Conservation (phyloP, 352 stramenopile genomes). For the Phytopythium mirpurense region DNA sequence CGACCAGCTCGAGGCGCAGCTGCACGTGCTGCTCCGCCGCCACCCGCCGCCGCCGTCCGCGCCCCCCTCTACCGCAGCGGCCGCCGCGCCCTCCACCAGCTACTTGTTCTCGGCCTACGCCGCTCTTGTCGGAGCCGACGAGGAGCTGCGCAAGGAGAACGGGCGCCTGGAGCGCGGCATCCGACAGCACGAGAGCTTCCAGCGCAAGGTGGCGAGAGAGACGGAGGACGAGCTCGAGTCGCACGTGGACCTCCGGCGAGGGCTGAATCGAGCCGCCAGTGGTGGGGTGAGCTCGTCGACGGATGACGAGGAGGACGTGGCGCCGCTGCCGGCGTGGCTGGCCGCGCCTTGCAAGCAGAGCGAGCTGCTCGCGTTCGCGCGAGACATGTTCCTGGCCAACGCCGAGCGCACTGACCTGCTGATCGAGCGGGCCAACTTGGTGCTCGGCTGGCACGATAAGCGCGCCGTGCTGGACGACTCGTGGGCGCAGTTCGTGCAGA, state of each 20-base stretch:
- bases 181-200: slow-evolving; percentile 19
- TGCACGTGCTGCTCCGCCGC: slow-evolving; percentile 12
- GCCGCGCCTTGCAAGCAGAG: not conserved
- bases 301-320: slow-evolving; percentile 7
- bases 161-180: slow-evolving; percentile 10
- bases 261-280: not conserved
- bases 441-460: slow-evolving; percentile 42
- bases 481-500: slow-evolving; percentile 43
- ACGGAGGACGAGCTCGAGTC: slow-evolving; percentile 16
- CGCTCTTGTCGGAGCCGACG: slow-evolving; percentile 15
- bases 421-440: slow-evolving; percentile 10
- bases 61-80: not conserved
- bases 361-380: slow-evolving; percentile 16
- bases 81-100: slow-evolving; percentile 1
- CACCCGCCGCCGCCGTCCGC: not conserved
- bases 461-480: slow-evolving; percentile 23
- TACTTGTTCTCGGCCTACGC: slow-evolving; percentile 14
- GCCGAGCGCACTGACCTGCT: slow-evolving; percentile 14
- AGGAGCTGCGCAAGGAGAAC: slow-evolving; percentile 18
- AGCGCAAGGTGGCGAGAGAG: slow-evolving; percentile 10
- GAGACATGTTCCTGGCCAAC: slow-evolving; percentile 22
- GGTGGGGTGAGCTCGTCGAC: not conserved
- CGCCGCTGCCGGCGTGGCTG: slow-evolving; percentile 17
- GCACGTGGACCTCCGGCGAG: not conserved
- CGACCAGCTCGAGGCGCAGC: slow-evolving; percentile 21